Conservation (phyloP, 2,329 filamentous ascomycete species). For the Lecanicillium sp. region DNA sequence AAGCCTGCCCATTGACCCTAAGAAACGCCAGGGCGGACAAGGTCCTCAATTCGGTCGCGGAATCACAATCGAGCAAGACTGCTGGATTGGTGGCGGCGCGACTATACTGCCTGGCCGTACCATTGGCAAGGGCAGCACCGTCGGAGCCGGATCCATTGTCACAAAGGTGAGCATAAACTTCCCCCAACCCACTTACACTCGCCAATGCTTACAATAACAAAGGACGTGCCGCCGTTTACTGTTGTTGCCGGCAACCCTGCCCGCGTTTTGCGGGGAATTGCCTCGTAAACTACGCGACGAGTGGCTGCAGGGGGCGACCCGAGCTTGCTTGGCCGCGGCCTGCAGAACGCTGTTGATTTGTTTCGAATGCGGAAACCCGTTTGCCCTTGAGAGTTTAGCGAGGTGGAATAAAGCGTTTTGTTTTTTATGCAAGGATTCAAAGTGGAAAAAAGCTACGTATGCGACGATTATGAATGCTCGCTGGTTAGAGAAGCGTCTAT, state of each 20-base stretch:
- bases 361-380: too few relatives aligned
- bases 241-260: conserved; percentile 66
- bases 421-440: too few relatives aligned
- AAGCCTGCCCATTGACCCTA: conserved; percentile 64
- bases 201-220: conserved; percentile 11
- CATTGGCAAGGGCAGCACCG: conserved; percentile 69
- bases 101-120: conserved; percentile 72
- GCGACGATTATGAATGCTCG: too few relatives aligned
- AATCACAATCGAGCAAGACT: conserved; percentile 78
- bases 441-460: too few relatives aligned
- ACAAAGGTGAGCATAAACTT: conserved; percentile 51
- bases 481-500: too few relatives aligned
- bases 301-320: too few relatives aligned
- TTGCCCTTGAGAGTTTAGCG: too few relatives aligned
- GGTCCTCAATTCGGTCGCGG: conserved; percentile 62
- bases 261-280: conserved; percentile 40
- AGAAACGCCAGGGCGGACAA: conserved; percentile 64
- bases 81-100: conserved; percentile 72
- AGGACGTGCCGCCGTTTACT: conserved; percentile 61
- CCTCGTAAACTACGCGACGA: conserved; percentile 11
- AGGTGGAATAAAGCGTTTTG: too few relatives aligned
- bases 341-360: too few relatives aligned
- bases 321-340: too few relatives aligned
- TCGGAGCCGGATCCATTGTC: conserved; percentile 80
- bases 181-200: neutral